These are phyloP conservation scores for Xylaria sp. DNA, from an alignment of 2,329 filamentous ascomycete genomes.

Conservation along the genomic window DNA sequence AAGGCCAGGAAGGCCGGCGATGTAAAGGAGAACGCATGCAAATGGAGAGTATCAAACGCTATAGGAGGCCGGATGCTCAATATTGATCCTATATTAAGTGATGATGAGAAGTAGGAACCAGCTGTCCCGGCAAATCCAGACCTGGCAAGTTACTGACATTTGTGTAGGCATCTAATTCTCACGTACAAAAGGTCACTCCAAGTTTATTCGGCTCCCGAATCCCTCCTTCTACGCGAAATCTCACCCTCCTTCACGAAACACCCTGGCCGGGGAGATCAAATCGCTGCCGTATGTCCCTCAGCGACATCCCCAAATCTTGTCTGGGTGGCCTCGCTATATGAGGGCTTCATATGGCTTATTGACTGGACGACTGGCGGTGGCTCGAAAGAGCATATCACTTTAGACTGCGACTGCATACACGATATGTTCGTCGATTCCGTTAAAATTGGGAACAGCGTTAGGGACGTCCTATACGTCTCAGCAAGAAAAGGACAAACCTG, in stretches of 20 bases:
- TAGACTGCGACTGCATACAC: conserved; percentile 57
- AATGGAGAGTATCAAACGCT: conserved; percentile 71
- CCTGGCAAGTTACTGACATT: conserved; percentile 41
- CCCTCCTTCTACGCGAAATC: conserved; percentile 80
- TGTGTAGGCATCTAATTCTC: conserved; percentile 76
- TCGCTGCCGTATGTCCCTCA: conserved; percentile 60
- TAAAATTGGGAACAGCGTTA: conserved; percentile 49
- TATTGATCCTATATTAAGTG: conserved; percentile 71
- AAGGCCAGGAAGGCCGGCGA: conserved; percentile 15
- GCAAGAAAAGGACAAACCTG: conserved; percentile 55
- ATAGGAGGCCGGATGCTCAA: conserved; percentile 74
- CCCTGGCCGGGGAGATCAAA: conserved; percentile 42
- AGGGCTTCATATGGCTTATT: conserved; percentile 67
- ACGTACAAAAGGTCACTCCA: conserved; percentile 80
- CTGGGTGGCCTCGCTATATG: conserved; percentile 68
- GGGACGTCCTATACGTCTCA: conserved; percentile 62
- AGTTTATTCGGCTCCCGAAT: conserved; percentile 84
- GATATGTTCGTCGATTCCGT: conserved; percentile 59
- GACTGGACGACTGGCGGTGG: conserved; percentile 66
- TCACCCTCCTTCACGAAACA: conserved; percentile 56
- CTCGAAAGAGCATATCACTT: conserved; percentile 56
- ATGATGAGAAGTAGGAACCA: conserved; percentile 68
- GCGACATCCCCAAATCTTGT: conserved; percentile 58
- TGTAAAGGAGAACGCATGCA: conserved; percentile 17
- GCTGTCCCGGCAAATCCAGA: neutral